These are phyloP conservation scores for Blastocystis sp. DNA, from an alignment of 352 stramenopile genomes.

Conservation along the genomic window DNA sequence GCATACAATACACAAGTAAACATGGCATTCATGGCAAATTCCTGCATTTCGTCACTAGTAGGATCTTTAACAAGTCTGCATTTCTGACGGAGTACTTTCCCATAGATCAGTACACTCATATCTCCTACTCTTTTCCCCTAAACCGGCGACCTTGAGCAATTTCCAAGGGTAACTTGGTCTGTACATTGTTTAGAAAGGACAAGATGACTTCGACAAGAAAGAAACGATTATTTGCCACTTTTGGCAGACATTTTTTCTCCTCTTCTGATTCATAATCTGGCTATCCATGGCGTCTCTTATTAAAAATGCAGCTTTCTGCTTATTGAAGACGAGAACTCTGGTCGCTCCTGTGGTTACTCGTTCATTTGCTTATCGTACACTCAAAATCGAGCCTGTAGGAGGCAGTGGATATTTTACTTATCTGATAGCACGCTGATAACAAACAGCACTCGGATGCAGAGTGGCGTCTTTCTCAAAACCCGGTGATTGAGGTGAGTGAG, in stretches of 20 bases:
- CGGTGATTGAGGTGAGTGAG: conserved; percentile 59
- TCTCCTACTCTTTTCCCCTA: conserved; percentile 2
- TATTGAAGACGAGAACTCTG: conserved; percentile 33
- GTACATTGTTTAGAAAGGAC: not conserved
- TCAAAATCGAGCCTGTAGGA: conserved; percentile 26
- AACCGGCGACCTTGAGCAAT: conserved; percentile 9
- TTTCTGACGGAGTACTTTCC: conserved; percentile 1
- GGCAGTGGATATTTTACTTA: not conserved
- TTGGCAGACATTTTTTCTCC: not conserved
- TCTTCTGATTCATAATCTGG: not conserved
- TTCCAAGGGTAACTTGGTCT: conserved; percentile 1
- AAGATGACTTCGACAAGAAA: not conserved
- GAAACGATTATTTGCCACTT: conserved; percentile 14
- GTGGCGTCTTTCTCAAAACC: conserved; percentile 53
- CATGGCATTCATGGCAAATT: conserved; percentile 48
- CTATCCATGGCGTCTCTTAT: conserved; percentile 34
- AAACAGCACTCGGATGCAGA: conserved; percentile 48
- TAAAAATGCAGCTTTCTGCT: not conserved
- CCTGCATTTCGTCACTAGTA: conserved; percentile 21
- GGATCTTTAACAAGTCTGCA: conserved; percentile 22
- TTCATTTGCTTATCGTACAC: conserved; percentile 34
- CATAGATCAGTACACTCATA: not conserved
- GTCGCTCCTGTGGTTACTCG: conserved; percentile 5
- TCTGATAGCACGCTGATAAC: conserved; percentile 44
- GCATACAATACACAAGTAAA: conserved; percentile 17